A percentile compares a stretch with the other conserved stretches of the same genome.
These are phyloP conservation scores for Pythium dissotocum DNA, from an alignment of 352 stramenopile species.

Conservation along the genomic window DNA sequence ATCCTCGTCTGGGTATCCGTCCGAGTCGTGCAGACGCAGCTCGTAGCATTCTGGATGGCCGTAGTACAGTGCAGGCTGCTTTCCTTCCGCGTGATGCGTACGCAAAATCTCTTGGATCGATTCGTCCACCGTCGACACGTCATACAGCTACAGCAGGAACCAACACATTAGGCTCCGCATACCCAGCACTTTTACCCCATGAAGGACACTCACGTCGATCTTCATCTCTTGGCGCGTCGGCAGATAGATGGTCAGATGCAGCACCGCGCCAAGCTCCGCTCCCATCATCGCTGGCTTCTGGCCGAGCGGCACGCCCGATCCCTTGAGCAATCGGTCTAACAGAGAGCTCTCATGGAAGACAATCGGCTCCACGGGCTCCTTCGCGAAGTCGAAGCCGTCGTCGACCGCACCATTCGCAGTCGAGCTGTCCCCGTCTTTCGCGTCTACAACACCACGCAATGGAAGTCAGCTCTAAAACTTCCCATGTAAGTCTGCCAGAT, in stretches of 20 bases:
- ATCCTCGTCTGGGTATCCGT: slow-evolving; percentile 85
- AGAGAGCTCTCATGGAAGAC: slow-evolving; percentile 71
- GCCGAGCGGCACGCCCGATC: slow-evolving; percentile 43
- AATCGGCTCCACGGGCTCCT: slow-evolving; percentile 61
- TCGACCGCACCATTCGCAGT: slow-evolving; percentile 6
- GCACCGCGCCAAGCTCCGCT: slow-evolving; percentile 57
- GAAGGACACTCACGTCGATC: slow-evolving; percentile 60
- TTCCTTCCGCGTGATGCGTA: slow-evolving; percentile 62
- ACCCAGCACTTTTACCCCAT: neutral
- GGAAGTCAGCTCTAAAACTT: neutral
- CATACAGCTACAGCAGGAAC: slow-evolving; percentile 61
- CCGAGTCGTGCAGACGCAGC: slow-evolving; percentile 77
- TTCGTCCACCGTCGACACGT: slow-evolving; percentile 86
- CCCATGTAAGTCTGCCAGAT: neutral
- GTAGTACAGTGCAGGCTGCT: slow-evolving; percentile 78
- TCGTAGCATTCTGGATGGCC: slow-evolving; percentile 88
- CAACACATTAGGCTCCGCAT: neutral
- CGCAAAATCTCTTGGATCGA: slow-evolving; percentile 84
- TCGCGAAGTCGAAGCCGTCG: slow-evolving; percentile 69
- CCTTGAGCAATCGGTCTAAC: slow-evolving; percentile 79
- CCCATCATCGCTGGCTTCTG: slow-evolving; percentile 60
- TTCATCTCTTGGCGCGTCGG: slow-evolving; percentile 85
- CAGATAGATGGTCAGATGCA: slow-evolving; percentile 86
- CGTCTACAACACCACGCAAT: neutral
- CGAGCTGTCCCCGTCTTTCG: slow-evolving; percentile 2